Evolutionary conservation across 768 basidiomycete species (phyloP).

Genomic region (Lanmaoa rubissima): DNA sequence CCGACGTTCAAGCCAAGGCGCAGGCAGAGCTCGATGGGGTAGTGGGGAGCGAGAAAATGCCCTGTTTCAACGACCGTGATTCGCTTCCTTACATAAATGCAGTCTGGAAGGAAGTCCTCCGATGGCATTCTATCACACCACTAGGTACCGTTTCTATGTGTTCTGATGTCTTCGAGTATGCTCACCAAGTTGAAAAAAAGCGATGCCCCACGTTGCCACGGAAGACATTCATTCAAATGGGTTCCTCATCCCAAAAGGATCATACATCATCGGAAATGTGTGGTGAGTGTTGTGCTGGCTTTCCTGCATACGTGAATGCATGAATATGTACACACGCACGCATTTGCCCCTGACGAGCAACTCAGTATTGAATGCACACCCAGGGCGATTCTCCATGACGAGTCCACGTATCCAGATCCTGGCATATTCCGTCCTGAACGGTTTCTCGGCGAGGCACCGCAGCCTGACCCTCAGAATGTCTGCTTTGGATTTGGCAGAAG

Average conservation of each 20-base stretch:
- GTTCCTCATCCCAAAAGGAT: constrained; percentile 26
- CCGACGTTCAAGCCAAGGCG: too few relatives aligned
- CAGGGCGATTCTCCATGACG: constrained; percentile 57
- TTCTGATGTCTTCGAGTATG: too few relatives aligned
- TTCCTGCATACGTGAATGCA: background rate
- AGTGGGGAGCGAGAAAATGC: too few relatives aligned
- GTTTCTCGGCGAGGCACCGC: constrained; percentile 23
- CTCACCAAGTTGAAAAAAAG: too few relatives aligned
- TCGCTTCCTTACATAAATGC: too few relatives aligned
- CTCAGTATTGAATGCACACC: too few relatives aligned
- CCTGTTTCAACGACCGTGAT: too few relatives aligned
- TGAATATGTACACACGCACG: background rate
- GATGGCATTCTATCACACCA: too few relatives aligned
- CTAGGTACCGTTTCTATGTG: too few relatives aligned
- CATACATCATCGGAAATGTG: constrained; percentile 19
- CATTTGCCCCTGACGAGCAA: too few relatives aligned
- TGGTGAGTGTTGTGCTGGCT: constrained; percentile 18
- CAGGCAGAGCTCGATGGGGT: too few relatives aligned
- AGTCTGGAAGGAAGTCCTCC: too few relatives aligned
- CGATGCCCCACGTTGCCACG: constrained; percentile 12
- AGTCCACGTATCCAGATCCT: constrained; percentile 36
- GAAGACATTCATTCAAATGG: constrained; percentile 21
- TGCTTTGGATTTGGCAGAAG: constrained; percentile 33
- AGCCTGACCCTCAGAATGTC: constrained; percentile 15
- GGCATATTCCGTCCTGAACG: constrained; percentile 35